Evolutionary conservation across 192 early-diverging fungal species (phyloP).

Genomic region (Phlyctochytrium bullatum): DNA sequence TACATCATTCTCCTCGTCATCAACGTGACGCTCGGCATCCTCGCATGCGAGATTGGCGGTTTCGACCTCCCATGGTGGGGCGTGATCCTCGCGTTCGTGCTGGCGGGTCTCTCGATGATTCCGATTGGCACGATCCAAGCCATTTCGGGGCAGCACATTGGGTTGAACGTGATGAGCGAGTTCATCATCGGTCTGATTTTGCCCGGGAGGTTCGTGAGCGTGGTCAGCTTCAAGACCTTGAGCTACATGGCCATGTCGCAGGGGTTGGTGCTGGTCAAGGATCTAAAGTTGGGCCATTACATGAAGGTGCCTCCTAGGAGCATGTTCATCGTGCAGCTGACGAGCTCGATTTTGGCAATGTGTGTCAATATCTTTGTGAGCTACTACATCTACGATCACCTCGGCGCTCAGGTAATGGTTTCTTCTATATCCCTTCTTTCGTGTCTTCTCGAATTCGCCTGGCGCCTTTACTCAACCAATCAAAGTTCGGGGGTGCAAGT

Average conservation of each 20-base stretch:
- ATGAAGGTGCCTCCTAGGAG: slow-evolving; percentile 15
- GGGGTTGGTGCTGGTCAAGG: slow-evolving; percentile 63
- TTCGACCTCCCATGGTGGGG: slow-evolving; percentile 76
- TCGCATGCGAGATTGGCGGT: slow-evolving; percentile 30
- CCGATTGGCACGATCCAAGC: slow-evolving; percentile 78
- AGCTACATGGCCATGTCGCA: slow-evolving; percentile 78
- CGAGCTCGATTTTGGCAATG: slow-evolving; percentile 6
- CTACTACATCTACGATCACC: slow-evolving; percentile 7
- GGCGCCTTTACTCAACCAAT: background rate
- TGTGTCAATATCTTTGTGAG: slow-evolving; percentile 3
- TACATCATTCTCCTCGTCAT: slow-evolving; percentile 49
- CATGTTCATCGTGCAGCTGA: slow-evolving; percentile 13
- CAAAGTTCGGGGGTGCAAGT: slow-evolving; percentile 4
- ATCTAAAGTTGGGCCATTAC: slow-evolving; percentile 70
- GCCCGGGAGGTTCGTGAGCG: slow-evolving; percentile 77
- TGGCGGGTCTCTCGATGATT: slow-evolving; percentile 21
- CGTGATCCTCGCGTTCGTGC: slow-evolving; percentile 21
- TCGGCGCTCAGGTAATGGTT: background rate
- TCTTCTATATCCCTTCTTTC: background rate
- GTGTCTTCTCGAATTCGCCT: background rate
- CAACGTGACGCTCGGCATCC: slow-evolving; percentile 3
- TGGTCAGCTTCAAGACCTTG: slow-evolving; percentile 83
- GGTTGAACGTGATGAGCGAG: slow-evolving; percentile 83
- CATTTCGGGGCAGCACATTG: slow-evolving; percentile 74
- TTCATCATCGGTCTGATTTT: slow-evolving; percentile 77